Evolutionary conservation across 176 grass and related monocot species (phyloP).

Genomic region (Rhynchospora breviuscula): DNA sequence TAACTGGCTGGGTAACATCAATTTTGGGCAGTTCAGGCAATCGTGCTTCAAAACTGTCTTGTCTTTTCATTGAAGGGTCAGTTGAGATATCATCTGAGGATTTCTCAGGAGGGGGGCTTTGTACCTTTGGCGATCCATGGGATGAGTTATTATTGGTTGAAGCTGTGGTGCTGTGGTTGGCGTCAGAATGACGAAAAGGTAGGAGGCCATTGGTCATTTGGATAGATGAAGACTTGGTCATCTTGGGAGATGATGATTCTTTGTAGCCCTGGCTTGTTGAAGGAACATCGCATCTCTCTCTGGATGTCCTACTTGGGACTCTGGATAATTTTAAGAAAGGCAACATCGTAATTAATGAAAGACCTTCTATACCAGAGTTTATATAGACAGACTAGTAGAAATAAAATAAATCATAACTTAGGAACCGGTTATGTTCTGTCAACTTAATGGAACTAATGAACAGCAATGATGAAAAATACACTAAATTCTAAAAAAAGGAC

Average conservation of each 20-base stretch:
- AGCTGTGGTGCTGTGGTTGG: slow-evolving; percentile 41
- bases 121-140: slow-evolving; percentile 72
- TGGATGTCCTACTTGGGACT: slow-evolving; percentile 79
- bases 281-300: slow-evolving; percentile 49
- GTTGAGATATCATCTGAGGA: slow-evolving; percentile 60
- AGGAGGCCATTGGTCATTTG: slow-evolving; percentile 75
- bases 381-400: not conserved
- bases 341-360: not conserved
- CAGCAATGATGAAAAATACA: not conserved
- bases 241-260: slow-evolving; percentile 84
- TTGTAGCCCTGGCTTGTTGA: slow-evolving; percentile 73
- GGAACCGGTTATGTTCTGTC: not conserved
- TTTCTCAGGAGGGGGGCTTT: slow-evolving; percentile 83
- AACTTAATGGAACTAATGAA: not conserved
- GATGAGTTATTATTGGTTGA: slow-evolving; percentile 35
- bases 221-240: slow-evolving; percentile 93
- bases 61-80: slow-evolving; percentile 83
- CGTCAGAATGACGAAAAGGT: slow-evolving; percentile 62
- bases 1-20: slow-evolving; percentile 49
- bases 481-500: not conserved
- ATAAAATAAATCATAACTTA: not conserved
- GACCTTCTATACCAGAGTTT: not conserved
- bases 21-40: slow-evolving; percentile 98
- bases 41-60: slow-evolving; percentile 85
- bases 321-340: slow-evolving; percentile 40